Base-by-base conservation (phyloP, 2,329 filamentous ascomycete species). In the Magnaporthiopsis rhizophila region DNA sequence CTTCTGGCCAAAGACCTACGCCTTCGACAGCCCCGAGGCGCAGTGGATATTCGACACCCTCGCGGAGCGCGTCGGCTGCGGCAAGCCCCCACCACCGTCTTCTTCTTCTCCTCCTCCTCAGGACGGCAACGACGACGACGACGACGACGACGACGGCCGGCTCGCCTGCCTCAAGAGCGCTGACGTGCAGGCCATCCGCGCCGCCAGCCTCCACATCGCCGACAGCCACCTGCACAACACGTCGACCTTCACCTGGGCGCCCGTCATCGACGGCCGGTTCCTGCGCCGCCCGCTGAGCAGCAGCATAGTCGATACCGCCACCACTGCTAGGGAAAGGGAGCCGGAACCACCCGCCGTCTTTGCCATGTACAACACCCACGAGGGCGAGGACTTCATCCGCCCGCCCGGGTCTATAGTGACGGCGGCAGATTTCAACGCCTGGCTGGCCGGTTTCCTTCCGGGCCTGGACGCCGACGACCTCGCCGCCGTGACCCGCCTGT, bases 301-400 rank as follows among this genome's bases (percentile, higher is more conserved):
- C 24, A 63, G 62, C 53, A n/a, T 58, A 79, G 3, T 80, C 83
- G 63, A 78, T 78, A 2, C 76, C 81, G 2, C 71, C 74, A 38
- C 36, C 11, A 18, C 12, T 36, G 34, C 34, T 13, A 9, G 4
- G 8, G 7, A 34, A 34, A 9, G 7, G 11, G 32, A 34, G 32
- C 32, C 32, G 8, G 9, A 1, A 13, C 2, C 36, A 21, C 18
- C 21, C 45, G 3, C 12, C 21, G 78, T 80, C 0, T 82, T 81
- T 67, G 77, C 79, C n/a, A 83, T 81, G 77, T 87, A 87, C 71
- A 88, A 88, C 70, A 78, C 81, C 0, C 82, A 86, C 69, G 86
- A 88, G 72, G 85, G 86, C 28, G 81, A 87, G 70, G 85, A 84
- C 67, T 88, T 89, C 68, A 75, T 86, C 28, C 83, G 84, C 0